phyloP scores from a whole-genome alignment of 2,329 filamentous ascomycete genomes.

The Elsinoe batatas region DNA sequence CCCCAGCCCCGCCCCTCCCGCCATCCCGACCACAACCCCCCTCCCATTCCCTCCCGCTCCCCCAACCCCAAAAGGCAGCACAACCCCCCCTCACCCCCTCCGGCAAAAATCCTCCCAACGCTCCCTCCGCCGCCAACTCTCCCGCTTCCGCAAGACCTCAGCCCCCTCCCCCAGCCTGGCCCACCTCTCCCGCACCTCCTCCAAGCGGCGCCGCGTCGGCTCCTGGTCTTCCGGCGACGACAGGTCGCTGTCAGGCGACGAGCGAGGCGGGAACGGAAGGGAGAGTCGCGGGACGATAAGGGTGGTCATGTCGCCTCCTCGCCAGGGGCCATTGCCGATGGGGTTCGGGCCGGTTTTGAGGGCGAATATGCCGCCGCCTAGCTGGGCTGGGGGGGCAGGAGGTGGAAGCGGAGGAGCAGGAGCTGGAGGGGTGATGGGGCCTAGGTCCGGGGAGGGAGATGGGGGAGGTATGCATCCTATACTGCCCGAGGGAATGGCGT shows the following conservation, averaged over 20 bases:
- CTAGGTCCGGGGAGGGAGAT: background rate
- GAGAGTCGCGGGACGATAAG: conserved; percentile 10
- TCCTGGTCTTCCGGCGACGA: background rate
- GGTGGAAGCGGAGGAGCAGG: background rate
- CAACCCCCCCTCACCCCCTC: conserved; percentile 24
- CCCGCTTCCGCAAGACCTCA: background rate
- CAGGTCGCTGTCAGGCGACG: background rate
- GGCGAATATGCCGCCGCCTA: conserved; percentile 1
- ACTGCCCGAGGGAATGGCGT: background rate
- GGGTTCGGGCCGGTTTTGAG: conserved; percentile 3
- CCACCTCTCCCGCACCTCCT: conserved; percentile 32
- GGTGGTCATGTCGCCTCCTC: conserved; percentile 6
- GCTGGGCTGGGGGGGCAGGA: background rate
- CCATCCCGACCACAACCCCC: conserved; percentile 19
- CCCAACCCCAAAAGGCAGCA: conserved; percentile 25
- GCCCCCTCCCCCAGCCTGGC: conserved; percentile 29
- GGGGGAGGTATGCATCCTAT: background rate
- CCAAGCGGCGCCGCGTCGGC: conserved; percentile 19
- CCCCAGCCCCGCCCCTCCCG: conserved; percentile 17
- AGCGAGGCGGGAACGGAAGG: background rate
- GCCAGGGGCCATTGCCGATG: background rate
- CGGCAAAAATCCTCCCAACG: conserved; percentile 25
- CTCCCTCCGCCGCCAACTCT: conserved; percentile 21
- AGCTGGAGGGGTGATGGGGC: background rate
- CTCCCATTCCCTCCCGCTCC: conserved; percentile 16